Evolutionary conservation across 2,329 filamentous ascomycete species (phyloP).

Genomic region (Hortaea werneckii): DNA sequence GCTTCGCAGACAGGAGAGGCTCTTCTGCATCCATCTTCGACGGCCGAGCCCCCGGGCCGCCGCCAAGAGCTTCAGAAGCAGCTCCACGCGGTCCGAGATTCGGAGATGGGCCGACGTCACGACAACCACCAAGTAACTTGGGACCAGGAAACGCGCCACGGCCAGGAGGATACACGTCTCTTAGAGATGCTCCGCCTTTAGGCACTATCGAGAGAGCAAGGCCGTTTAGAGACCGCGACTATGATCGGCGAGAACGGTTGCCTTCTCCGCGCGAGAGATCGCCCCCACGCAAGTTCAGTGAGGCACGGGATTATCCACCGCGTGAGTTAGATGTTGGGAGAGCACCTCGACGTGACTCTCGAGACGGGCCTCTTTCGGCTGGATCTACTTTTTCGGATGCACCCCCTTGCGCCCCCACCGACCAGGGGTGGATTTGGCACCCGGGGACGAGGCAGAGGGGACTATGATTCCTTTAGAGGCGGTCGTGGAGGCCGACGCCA

Average conservation of each 20-base stretch:
- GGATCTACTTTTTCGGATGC: conserved; percentile 62
- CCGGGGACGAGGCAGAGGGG: conserved; percentile 4
- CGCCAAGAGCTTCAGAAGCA: conserved; percentile 43
- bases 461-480: conserved; percentile 10
- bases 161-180: conserved; percentile 9
- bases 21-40: conserved; percentile 40
- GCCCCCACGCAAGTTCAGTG: conserved; percentile 47
- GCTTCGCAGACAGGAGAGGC: conserved; percentile 60
- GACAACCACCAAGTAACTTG: conserved; percentile 34
- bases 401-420: conserved; percentile 44
- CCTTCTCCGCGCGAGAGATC: conserved; percentile 55
- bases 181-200: conserved; percentile 48
- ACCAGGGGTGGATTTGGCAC: conserved; percentile 43
- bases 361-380: conserved; percentile 63
- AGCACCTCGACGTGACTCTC: conserved; percentile 52
- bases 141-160: conserved; percentile 46
- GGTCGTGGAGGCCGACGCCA: conserved; percentile 42
- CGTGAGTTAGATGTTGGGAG: conserved; percentile 57
- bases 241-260: conserved; percentile 48
- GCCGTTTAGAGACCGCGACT: conserved; percentile 41
- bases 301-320: conserved; percentile 52
- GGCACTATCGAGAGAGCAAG: conserved; percentile 51
- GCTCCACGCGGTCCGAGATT: conserved; percentile 69
- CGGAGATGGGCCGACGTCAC: conserved; percentile 51
- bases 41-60: conserved; percentile 15